Evolutionary conservation across 179 eudicot species (phyloP).

Genomic region (Silene vulgaris): DNA sequence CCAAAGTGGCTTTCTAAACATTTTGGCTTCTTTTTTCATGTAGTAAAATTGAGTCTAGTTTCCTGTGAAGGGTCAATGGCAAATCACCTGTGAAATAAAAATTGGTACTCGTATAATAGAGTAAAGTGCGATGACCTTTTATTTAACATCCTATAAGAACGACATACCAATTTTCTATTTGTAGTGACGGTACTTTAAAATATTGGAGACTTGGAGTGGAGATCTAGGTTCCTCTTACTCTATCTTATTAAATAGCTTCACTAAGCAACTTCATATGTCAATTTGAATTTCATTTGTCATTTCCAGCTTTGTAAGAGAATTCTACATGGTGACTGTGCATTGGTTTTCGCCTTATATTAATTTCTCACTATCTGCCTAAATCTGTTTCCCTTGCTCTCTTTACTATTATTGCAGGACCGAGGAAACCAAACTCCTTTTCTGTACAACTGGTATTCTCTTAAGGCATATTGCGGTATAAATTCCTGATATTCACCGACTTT

Average conservation of each 20-base stretch:
- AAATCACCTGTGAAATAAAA: not conserved
- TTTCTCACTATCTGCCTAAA: not conserved
- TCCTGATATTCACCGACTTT: not conserved
- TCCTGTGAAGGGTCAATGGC: not conserved
- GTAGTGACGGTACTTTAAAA: not conserved
- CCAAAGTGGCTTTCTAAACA: not conserved
- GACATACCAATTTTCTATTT: not conserved
- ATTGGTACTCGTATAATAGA: not conserved
- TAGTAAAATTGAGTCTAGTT: not conserved
- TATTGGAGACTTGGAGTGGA: not conserved
- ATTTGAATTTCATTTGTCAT: not conserved
- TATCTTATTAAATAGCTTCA: not conserved
- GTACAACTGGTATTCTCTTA: slow-evolving; percentile 94
- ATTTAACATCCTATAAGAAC: not conserved
- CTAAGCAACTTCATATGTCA: not conserved
- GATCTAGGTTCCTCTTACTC: not conserved
- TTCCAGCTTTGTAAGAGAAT: not conserved
- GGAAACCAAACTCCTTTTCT: slow-evolving; percentile 82
- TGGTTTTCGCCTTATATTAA: not conserved
- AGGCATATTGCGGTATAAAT: slow-evolving; percentile 68
- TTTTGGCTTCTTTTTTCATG: slow-evolving; percentile 4
- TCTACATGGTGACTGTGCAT: not conserved
- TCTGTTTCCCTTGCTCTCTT: slow-evolving; percentile 3
- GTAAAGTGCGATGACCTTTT: not conserved
- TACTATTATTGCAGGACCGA: slow-evolving; percentile 50